Conservation (phyloP, 306 rosid genomes). For the Medicago lupulina region DNA sequence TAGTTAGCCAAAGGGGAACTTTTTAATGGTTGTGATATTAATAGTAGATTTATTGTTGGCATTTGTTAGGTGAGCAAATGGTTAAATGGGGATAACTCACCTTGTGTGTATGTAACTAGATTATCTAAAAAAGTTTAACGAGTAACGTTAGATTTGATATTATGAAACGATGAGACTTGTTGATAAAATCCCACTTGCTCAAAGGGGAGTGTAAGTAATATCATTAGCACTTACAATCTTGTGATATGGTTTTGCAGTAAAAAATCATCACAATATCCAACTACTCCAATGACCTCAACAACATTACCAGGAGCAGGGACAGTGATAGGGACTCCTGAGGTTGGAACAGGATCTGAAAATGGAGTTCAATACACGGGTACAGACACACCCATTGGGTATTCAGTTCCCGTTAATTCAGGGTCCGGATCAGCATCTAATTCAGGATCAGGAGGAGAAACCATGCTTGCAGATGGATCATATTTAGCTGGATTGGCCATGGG, state of each 20-base stretch:
- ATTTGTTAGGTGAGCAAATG: background rate
- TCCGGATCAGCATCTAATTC: slow-evolving; percentile 31
- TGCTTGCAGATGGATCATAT: slow-evolving; percentile 82
- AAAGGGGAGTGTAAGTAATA: background rate
- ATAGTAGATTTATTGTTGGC: slow-evolving; percentile 23
- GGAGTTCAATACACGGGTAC: slow-evolving; percentile 42
- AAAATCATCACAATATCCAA: slow-evolving; percentile 65
- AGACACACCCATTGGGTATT: slow-evolving; percentile 35
- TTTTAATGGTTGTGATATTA: slow-evolving; percentile 20
- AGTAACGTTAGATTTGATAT: too few relatives aligned
- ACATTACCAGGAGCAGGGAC: slow-evolving; percentile 44
- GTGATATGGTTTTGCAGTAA: slow-evolving; percentile 57
- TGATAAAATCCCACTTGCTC: background rate
- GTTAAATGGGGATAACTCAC: too few relatives aligned
- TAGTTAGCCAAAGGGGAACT: slow-evolving; percentile 40
- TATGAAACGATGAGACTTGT: too few relatives aligned
- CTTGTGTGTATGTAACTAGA: too few relatives aligned
- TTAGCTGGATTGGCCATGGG: slow-evolving; percentile 99
- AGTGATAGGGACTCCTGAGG: slow-evolving; percentile 32
- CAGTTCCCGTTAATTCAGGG: slow-evolving; percentile 15
- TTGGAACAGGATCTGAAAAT: slow-evolving; percentile 38
- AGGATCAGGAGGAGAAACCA: slow-evolving; percentile 46
- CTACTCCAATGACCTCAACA: slow-evolving; percentile 48
- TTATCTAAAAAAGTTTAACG: too few relatives aligned
- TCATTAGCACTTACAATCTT: background rate